These are phyloP conservation scores for Beauveria sp. DNA, from an alignment of 2,329 filamentous ascomycete species.

Conservation along the genomic window DNA sequence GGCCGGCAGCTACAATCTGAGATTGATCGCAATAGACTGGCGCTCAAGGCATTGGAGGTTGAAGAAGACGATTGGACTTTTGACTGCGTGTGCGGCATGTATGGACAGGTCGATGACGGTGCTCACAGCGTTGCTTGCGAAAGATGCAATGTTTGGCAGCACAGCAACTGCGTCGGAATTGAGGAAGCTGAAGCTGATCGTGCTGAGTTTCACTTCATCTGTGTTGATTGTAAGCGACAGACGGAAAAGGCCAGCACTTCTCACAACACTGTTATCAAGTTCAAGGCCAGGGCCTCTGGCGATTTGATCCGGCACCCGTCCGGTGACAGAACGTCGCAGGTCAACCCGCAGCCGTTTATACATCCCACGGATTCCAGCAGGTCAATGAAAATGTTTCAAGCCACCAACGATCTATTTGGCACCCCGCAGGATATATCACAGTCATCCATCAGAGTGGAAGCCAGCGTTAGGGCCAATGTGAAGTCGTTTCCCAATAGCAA, in stretches of 20 bases:
- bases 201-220: slow-evolving; percentile 83
- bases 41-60: slow-evolving; percentile 60
- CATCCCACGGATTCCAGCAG: not conserved
- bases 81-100: slow-evolving; percentile 84
- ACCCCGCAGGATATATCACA: not conserved
- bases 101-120: slow-evolving; percentile 91
- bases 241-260: slow-evolving; percentile 57
- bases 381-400: not conserved
- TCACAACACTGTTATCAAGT: slow-evolving; percentile 39
- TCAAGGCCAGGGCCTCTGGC: slow-evolving; percentile 36
- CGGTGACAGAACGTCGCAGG: not conserved
- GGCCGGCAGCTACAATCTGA: slow-evolving; percentile 75
- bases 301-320: not conserved
- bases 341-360: not conserved
- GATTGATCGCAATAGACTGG: slow-evolving; percentile 71
- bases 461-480: not conserved
- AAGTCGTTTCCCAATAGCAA: not conserved
- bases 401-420: not conserved
- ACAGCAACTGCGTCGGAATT: slow-evolving; percentile 85
- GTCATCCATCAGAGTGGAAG: not conserved
- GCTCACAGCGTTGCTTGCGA: slow-evolving; percentile 92
- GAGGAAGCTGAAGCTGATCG: slow-evolving; percentile 70
- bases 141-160: slow-evolving; percentile 91
- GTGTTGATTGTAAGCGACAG: slow-evolving; percentile 65
- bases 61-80: slow-evolving; percentile 91